These are phyloP conservation scores for Trichoderma gracile DNA, from an alignment of 2,329 filamentous ascomycete genomes.

Conservation along the genomic window DNA sequence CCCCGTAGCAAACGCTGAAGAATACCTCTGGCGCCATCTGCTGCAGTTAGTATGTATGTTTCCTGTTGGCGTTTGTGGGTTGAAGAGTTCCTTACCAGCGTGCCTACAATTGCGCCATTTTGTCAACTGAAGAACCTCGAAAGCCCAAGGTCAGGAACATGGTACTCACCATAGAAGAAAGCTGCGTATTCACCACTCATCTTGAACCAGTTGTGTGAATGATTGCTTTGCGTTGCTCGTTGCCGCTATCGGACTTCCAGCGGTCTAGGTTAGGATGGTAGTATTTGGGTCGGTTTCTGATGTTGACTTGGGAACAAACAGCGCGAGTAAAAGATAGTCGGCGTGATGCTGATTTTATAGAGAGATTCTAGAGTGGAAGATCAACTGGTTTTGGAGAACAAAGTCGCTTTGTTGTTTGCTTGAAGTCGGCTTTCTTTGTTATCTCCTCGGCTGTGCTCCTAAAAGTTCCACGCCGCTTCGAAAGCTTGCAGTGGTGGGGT, in stretches of 20 bases:
- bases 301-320: not conserved
- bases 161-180: constrained; percentile 58
- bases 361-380: not conserved
- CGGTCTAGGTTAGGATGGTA: constrained; percentile 4
- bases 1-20: constrained; percentile 76
- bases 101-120: not conserved
- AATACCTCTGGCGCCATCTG: constrained; percentile 85
- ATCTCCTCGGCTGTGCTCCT: constrained; percentile 11
- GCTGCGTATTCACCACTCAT: constrained; percentile 49
- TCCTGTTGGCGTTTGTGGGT: not conserved
- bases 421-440: not conserved
- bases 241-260: not conserved
- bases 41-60: constrained; percentile 29
- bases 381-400: not conserved
- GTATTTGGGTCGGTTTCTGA: too few relatives aligned
- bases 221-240: not conserved
- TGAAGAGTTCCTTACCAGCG: constrained; percentile 1
- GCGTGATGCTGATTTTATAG: not conserved
- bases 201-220: constrained; percentile 24
- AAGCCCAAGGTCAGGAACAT: not conserved
- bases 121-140: not conserved
- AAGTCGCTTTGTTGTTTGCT: not conserved
- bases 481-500: constrained; percentile 6
- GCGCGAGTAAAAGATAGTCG: not conserved
- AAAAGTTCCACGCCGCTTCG: constrained; percentile 12